A percentile compares a stretch with the other conserved stretches of the same genome.
phyloP scores from a whole-genome alignment of 116 monocot genomes.

The Dioscorea cayenensis region DNA sequence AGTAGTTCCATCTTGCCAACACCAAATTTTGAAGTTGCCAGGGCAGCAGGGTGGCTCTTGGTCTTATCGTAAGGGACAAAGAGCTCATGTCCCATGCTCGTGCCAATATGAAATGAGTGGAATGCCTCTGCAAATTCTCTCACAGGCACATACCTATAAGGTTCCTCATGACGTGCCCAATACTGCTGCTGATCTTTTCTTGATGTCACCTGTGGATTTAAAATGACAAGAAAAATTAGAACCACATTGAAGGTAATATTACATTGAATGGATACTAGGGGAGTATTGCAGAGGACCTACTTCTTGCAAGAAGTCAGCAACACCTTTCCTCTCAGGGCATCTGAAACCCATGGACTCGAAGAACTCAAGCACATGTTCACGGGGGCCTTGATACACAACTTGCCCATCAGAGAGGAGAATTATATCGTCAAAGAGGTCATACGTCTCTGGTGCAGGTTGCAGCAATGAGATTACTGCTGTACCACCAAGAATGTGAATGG shows the following conservation, averaged over 20 bases:
- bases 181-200: slow-evolving; percentile 81
- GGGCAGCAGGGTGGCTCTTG: slow-evolving; percentile 64
- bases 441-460: slow-evolving; percentile 77
- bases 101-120: slow-evolving; percentile 44
- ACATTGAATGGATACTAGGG: neutral
- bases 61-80: slow-evolving; percentile 45
- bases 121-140: slow-evolving; percentile 55
- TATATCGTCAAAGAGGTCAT: slow-evolving; percentile 66
- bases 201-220: slow-evolving; percentile 52
- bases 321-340: slow-evolving; percentile 65
- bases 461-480: slow-evolving; percentile 55
- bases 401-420: slow-evolving; percentile 60
- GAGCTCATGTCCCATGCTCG: slow-evolving; percentile 27
- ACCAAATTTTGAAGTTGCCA: slow-evolving; percentile 56
- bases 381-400: slow-evolving; percentile 59
- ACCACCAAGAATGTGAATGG: slow-evolving; percentile 52
- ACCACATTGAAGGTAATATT: neutral
- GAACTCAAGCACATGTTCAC: slow-evolving; percentile 54
- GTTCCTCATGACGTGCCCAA: slow-evolving; percentile 44
- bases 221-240: neutral
- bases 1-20: slow-evolving; percentile 41
- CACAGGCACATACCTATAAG: slow-evolving; percentile 57
- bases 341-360: slow-evolving; percentile 65
- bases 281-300: slow-evolving; percentile 11
- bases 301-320: slow-evolving; percentile 75